phyloP scores from a whole-genome alignment of 768 basidiomycete genomes.

The Amanita phalloides region DNA sequence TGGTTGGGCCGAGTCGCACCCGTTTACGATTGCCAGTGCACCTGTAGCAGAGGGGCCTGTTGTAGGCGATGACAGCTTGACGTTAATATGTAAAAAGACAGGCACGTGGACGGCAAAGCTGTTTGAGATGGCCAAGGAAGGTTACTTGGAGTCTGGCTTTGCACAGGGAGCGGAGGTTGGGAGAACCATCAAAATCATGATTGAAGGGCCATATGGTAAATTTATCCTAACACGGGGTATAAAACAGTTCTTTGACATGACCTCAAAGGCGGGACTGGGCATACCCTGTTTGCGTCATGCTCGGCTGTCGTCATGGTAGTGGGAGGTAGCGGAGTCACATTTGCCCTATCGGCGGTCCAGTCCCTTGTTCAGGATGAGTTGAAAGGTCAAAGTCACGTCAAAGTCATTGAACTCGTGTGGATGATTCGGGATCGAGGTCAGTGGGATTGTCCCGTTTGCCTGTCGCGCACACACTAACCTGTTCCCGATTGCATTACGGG shows the following conservation, averaged over 20 bases:
- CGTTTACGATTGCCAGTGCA: constrained; percentile 67
- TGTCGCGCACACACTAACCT: too few relatives aligned
- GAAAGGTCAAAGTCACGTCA: constrained; percentile 23
- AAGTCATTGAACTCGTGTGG: constrained; percentile 44
- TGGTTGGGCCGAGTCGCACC: constrained; percentile 58
- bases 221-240: not conserved
- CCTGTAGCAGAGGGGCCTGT: constrained; percentile 14
- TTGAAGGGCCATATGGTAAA: constrained; percentile 34
- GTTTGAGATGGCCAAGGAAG: constrained; percentile 21
- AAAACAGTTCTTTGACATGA: constrained; percentile 4
- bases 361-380: constrained; percentile 32
- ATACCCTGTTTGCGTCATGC: constrained; percentile 37
- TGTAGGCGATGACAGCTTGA: constrained; percentile 39
- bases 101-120: constrained; percentile 39
- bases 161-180: constrained; percentile 3
- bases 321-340: constrained; percentile 54
- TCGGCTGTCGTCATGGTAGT: constrained; percentile 42
- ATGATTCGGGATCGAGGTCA: constrained; percentile 23
- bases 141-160: constrained; percentile 8
- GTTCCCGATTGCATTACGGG: too few relatives aligned
- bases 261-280: constrained; percentile 26
- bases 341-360: constrained; percentile 33
- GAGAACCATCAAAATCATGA: constrained; percentile 19
- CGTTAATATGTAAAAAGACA: constrained; percentile 36
- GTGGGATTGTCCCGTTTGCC: not conserved